A percentile compares a stretch with the other conserved stretches of the same genome.
Conservation (phyloP, 805 yeast genomes). For the Spathaspora arborariae region DNA sequence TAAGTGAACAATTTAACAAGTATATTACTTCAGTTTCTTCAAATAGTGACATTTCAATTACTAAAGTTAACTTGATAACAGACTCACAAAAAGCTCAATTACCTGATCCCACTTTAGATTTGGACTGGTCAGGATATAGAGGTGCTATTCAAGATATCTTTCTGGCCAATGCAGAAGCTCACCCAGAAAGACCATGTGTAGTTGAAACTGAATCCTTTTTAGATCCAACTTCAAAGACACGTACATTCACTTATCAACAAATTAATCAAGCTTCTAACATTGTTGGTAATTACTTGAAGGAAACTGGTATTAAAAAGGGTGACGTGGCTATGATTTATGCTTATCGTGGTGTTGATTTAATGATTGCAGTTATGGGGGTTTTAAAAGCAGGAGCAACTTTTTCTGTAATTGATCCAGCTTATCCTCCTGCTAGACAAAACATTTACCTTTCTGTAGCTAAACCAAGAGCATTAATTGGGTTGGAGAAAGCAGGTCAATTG, state of each 20-base stretch:
- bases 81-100: constrained; percentile 53
- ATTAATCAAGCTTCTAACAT: constrained; percentile 91
- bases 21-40: constrained; percentile 38
- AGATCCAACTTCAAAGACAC: constrained; percentile 49
- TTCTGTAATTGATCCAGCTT: constrained; percentile 98
- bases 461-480: constrained; percentile 86
- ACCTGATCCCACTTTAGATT: constrained; percentile 84
- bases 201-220: constrained; percentile 81
- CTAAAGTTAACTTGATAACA: constrained; percentile 68
- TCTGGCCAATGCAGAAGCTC: constrained; percentile 75
- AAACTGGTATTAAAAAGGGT: constrained; percentile 80
- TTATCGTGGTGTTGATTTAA: constrained; percentile 93
- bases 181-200: constrained; percentile 87
- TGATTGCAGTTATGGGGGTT: constrained; percentile 97
- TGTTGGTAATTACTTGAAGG: constrained; percentile 83
- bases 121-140: constrained; percentile 87
- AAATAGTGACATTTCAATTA: constrained; percentile 42
- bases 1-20: constrained; percentile 70
- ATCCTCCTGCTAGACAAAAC: constrained; percentile 97
- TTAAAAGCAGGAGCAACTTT: constrained; percentile 98
- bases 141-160: constrained; percentile 98
- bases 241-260: constrained; percentile 80
- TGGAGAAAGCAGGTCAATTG: constrained; percentile 83
- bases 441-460: constrained; percentile 89
- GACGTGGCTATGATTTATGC: constrained; percentile 98